Evolutionary conservation across 495 filamentous ascomycete species (phyloP).

Genomic region (Aspergillus haitiensis): DNA sequence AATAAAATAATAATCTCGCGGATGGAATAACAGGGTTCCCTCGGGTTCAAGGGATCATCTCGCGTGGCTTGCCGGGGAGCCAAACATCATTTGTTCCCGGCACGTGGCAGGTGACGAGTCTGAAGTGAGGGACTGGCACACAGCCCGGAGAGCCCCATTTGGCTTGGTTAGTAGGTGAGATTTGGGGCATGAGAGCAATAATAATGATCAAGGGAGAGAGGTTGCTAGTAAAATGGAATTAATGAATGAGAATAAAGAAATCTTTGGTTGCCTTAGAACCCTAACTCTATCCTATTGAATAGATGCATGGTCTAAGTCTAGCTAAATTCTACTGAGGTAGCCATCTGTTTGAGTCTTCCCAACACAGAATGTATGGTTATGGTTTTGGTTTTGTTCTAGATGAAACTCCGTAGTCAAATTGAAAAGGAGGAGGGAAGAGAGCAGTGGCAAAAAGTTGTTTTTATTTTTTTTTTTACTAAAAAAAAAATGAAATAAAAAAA

Average conservation of each 20-base stretch:
- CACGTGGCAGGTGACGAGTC: slow-evolving; percentile 21
- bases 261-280: no score
- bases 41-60: slow-evolving; percentile 6
- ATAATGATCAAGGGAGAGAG: no score
- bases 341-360: no score
- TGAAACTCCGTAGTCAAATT: background rate
- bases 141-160: background rate
- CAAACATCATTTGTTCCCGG: slow-evolving; percentile 15
- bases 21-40: background rate
- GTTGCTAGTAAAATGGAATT: no score
- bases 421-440: background rate
- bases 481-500: background rate
- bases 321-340: no score
- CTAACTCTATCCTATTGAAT: no score
- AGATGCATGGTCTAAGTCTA: no score
- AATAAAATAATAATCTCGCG: background rate
- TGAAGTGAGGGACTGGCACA: background rate
- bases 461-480: no score
- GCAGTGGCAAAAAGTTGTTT: no score
- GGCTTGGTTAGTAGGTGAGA: background rate
- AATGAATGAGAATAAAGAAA: no score
- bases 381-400: background rate
- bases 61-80: slow-evolving; percentile 17
- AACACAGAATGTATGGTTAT: no score
- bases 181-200: no score